Conservation (phyloP, 2,329 filamentous ascomycete species). For the Aspergillus sp. region DNA sequence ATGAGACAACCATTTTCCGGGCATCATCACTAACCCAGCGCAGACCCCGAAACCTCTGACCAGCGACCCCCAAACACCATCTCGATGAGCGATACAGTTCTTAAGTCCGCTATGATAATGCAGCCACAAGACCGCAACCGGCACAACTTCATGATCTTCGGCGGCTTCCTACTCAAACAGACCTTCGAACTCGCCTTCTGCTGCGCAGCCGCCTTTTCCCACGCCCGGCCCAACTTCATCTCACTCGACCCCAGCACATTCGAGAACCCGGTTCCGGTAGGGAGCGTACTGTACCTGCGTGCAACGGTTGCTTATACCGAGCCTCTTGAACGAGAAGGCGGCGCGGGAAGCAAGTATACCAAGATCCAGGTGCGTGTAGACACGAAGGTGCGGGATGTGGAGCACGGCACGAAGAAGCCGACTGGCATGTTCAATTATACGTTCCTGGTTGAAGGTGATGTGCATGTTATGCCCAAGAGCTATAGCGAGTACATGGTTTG, state of each 20-base stretch:
- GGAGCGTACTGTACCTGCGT: constrained; percentile 74
- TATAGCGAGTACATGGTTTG: constrained; percentile 70
- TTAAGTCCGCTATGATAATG: constrained; percentile 74
- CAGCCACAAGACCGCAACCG: constrained; percentile 72
- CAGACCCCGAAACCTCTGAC: constrained; percentile 59
- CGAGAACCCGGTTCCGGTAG: constrained; percentile 74
- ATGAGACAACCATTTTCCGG: not conserved
- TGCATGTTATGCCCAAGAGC: constrained; percentile 68
- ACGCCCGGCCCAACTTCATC: constrained; percentile 71
- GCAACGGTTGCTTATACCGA: constrained; percentile 75
- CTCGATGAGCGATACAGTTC: constrained; percentile 65
- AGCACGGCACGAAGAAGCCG: constrained; percentile 68
- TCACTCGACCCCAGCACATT: constrained; percentile 76
- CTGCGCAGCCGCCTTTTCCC: constrained; percentile 72
- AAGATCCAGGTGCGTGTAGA: constrained; percentile 73
- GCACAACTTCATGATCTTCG: constrained; percentile 79
- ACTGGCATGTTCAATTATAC: constrained; percentile 80
- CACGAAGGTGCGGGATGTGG: constrained; percentile 72
- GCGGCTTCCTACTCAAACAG: constrained; percentile 73
- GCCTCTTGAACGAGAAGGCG: constrained; percentile 54
- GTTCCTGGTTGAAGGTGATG: constrained; percentile 67
- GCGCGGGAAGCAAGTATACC: constrained; percentile 57
- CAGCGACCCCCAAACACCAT: constrained; percentile 62
- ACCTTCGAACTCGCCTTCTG: constrained; percentile 79
- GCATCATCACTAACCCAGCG: constrained; percentile 7